Evolutionary conservation across 2,329 filamentous ascomycete species (phyloP), one percentile per base, ranked within the genome.

Genomic region (Ilyonectria sp.): DNA sequence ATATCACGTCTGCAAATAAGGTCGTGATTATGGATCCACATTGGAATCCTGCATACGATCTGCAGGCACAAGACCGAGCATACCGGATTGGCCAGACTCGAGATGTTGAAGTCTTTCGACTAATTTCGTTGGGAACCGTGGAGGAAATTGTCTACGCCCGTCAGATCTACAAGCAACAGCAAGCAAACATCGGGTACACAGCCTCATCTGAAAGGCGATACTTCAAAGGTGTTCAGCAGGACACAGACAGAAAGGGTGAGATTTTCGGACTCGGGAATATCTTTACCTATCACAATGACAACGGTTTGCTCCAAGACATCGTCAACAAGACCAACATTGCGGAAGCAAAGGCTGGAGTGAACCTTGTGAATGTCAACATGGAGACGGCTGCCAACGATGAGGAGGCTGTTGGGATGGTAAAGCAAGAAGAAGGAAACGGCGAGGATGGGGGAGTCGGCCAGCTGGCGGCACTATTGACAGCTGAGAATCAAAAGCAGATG

Each of bases 301-400:
- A 93, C 67, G 88, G 97, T 13, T 87, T 98, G 15, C 87, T 98
- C 6, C 89, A 93, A n/a, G 94, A 98, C 63, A 98, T 99, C 73
- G 94, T 99, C 74, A 97, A 98, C 84, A 97, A 98, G 81, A 98
- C 96, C 31, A 99, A 99, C 76, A 91, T 99, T 58, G 96, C 96
- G 4, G 96, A 99, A 82, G 94, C 94, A 47, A 93, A 92, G 77
- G 94, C 93, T 1, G 95, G 94, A 0, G 92, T 98, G 10, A 87
- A 89, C 31, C 90, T 98, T 33, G 86, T 91, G n/a, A 91, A 93
- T 60, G 87, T 97, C 19, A 90, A 97, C 67, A 85, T 93, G 74
- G 88, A 92, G 17, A 85, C 90, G 68, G 87, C 86, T 0, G 84
- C 84, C 6, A 84, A 87, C 50, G 86, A 90, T 15, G 86, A 87